These are phyloP conservation scores for Raphanus sativus DNA, from an alignment of 345 rosid species.

Conservation along the genomic window DNA sequence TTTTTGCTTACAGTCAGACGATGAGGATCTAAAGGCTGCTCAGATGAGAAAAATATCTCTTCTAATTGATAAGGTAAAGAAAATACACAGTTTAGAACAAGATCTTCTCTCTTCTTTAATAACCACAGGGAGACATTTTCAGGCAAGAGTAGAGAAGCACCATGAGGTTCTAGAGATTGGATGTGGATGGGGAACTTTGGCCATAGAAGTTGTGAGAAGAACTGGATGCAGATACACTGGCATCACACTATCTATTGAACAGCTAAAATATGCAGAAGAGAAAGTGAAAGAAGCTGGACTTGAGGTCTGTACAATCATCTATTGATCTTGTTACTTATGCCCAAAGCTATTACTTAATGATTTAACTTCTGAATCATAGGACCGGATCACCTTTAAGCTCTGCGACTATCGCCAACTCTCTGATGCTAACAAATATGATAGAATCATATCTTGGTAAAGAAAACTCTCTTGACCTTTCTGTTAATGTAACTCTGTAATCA, in stretches of 20 bases:
- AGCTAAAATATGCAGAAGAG: conserved; percentile 63
- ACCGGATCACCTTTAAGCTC: conserved; percentile 58
- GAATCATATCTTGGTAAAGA: conserved; percentile 79
- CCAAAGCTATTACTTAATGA: background rate
- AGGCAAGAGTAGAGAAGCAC: conserved; percentile 60
- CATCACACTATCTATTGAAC: conserved; percentile 76
- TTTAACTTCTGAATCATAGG: conserved; percentile 41
- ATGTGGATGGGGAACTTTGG: conserved; percentile 92
- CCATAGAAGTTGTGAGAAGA: conserved; percentile 77
- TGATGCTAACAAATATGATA: conserved; percentile 54
- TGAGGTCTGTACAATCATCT: conserved; percentile 47
- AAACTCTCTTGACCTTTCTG: background rate
- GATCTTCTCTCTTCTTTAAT: background rate
- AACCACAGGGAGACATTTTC: background rate
- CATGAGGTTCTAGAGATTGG: conserved; percentile 89
- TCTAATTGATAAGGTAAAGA: conserved; percentile 65
- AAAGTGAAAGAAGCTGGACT: conserved; percentile 88
- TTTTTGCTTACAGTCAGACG: conserved; percentile 44
- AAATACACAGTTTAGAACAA: background rate
- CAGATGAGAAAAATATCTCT: conserved; percentile 73
- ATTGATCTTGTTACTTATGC: background rate
- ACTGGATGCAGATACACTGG: conserved; percentile 91
- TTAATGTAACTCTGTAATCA: background rate
- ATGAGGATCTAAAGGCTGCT: conserved; percentile 69
- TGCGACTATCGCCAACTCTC: conserved; percentile 81